Base-by-base conservation (phyloP, 2,329 filamentous ascomycete genomes). In the Chaetomiaceae sp. region DNA sequence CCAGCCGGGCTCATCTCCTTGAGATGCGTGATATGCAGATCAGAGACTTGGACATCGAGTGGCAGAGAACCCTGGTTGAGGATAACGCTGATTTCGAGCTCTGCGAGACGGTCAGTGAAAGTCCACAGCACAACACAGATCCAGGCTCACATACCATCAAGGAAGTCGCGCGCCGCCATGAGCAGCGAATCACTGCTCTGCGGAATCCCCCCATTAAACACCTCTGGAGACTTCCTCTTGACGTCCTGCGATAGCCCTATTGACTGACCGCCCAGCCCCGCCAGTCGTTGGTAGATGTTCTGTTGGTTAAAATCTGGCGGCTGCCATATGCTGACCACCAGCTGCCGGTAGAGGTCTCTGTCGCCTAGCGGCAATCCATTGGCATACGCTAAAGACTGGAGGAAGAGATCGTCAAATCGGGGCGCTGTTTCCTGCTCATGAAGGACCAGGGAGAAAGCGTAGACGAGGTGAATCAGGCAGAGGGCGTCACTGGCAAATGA, bases 391-490 rank as follows among this genome's bases (percentile, higher is more conserved):
- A 78, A 61, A 7, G 75, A 73, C 61, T 80, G 78, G 1, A 64
- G 61, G 58, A 79, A 82, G 7, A 81, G 65, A 15, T 69, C 64
- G 15, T 63, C 66, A 22, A 69, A 72, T 45, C 68, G 69, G 7
- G 53, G 54, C 11, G 61, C 45, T 5, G 72, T 65, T 27, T 73
- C 70, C 47, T 72, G 68, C 59, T 72, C 73, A 50, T 77, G 70
- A 5, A 77, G 61, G 14, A 77, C 68, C 9, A 79, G 59, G 4
- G 74, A 78, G 34, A 81, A 70, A 12, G 77, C 74, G 57, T 79
- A 80, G 22, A 76, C 67, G 19, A 81, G 57, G 51, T 82, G 78
- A 29, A 80, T 63, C 55, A 81, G 75, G 61, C 77, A 81, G 1
- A 82, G 61, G 2, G 73, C 70, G 25, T 77, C 70, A 25, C 76